phyloP scores from a whole-genome alignment of 1,139 yeast species.

The Hanseniaspora uvarum region DNA sequence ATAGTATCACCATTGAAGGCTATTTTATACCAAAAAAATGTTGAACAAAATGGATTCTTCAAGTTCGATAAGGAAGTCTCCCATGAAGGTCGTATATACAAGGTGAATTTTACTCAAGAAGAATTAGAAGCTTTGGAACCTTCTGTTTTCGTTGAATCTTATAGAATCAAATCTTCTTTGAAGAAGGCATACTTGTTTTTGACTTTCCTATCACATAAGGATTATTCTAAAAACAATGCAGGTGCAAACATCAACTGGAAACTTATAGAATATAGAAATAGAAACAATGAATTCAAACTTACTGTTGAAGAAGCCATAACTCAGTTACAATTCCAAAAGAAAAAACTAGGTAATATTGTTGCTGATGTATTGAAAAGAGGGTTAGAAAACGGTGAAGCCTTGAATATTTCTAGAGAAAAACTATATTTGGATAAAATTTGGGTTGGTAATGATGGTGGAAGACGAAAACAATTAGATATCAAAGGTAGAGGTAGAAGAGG shows the following conservation, averaged over 20 bases:
- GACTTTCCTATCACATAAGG: slow-evolving; percentile 43
- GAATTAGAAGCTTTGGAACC: slow-evolving; percentile 81
- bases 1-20: slow-evolving; percentile 65
- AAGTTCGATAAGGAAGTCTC: slow-evolving; percentile 49
- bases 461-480: slow-evolving; percentile 63
- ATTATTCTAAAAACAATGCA: slow-evolving; percentile 10
- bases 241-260: slow-evolving; percentile 13
- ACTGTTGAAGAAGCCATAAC: slow-evolving; percentile 73
- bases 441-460: slow-evolving; percentile 82
- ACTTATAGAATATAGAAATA: slow-evolving; percentile 19
- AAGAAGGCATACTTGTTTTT: slow-evolving; percentile 80
- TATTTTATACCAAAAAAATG: slow-evolving; percentile 51
- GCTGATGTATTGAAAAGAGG: slow-evolving; percentile 68
- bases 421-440: slow-evolving; percentile 74
- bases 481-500: slow-evolving; percentile 92
- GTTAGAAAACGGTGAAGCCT: slow-evolving; percentile 52
- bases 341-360: slow-evolving; percentile 69
- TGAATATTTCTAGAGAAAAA: slow-evolving; percentile 50
- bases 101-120: slow-evolving; percentile 46
- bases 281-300: slow-evolving; percentile 39
- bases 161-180: slow-evolving; percentile 71
- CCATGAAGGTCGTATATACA: slow-evolving; percentile 39
- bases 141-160: slow-evolving; percentile 63
- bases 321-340: slow-evolving; percentile 80
- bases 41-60: slow-evolving; percentile 48